phyloP scores from a whole-genome alignment of 495 filamentous ascomycete species.

The Acidomyces sp. region DNA sequence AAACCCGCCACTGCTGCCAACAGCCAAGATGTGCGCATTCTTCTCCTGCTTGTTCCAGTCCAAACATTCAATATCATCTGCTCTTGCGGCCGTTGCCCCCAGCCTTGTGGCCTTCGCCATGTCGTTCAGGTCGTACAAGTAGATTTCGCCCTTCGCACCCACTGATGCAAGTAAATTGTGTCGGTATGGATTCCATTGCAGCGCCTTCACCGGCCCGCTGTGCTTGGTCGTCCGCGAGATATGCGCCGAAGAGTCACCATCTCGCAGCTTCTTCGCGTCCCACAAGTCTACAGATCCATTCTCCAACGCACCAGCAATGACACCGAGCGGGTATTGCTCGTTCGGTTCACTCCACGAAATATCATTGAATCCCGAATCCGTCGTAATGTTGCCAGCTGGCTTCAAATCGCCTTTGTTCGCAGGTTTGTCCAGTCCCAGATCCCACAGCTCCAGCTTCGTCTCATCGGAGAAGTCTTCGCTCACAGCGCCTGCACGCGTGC shows the following conservation, averaged over 20 bases:
- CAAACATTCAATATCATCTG: constrained; percentile 86
- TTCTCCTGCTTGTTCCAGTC: constrained; percentile 86
- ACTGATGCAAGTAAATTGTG: constrained; percentile 85
- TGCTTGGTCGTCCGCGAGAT: constrained; percentile 88
- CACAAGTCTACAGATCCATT: constrained; percentile 93
- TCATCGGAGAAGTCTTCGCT: constrained; percentile 96
- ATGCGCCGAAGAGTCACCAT: constrained; percentile 49
- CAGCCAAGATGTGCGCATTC: constrained; percentile 89
- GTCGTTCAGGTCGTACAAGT: constrained; percentile 87
- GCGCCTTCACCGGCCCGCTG: constrained; percentile 78
- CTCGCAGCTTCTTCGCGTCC: constrained; percentile 78
- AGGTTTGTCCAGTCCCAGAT: constrained; percentile 63
- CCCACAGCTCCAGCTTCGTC: constrained; percentile 93
- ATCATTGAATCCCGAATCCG: constrained; percentile 94
- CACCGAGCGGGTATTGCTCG: constrained; percentile 60
- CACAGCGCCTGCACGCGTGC: constrained; percentile 86
- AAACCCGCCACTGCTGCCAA: constrained; percentile 85
- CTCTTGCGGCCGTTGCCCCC: constrained; percentile 71
- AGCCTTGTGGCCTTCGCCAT: constrained; percentile 74
- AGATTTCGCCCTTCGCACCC: constrained; percentile 91
- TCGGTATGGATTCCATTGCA: constrained; percentile 95
- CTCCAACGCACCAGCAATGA: constrained; percentile 90
- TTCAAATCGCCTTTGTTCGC: constrained; percentile 70
- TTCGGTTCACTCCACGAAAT: constrained; percentile 81
- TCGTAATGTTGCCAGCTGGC: constrained; percentile 67